Conservation (phyloP, 2,329 filamentous ascomycete genomes). For the Cryphonectria carpinicola region DNA sequence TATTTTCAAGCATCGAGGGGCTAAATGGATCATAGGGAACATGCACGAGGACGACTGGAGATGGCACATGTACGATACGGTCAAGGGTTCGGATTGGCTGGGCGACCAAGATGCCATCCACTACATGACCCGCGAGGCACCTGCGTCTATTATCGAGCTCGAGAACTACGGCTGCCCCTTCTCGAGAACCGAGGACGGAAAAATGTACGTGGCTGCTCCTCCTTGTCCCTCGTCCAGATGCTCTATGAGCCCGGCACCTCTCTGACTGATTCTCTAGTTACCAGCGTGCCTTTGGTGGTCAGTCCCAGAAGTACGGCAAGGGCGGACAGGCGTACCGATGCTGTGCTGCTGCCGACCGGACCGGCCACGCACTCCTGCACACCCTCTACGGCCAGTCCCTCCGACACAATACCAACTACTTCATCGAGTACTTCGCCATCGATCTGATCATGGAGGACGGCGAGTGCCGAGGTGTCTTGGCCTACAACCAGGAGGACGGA, state of each 20-base stretch:
- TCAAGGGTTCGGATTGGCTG: conserved; percentile 97
- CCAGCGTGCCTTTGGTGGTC: conserved; percentile 97
- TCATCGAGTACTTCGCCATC: conserved; percentile 98
- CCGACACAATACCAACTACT: conserved; percentile 98
- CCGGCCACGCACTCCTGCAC: conserved; percentile 95
- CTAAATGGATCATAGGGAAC: conserved; percentile 59
- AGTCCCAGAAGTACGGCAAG: conserved; percentile 93
- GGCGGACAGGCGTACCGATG: conserved; percentile 97
- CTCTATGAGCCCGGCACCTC: background rate
- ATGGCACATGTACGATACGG: conserved; percentile 99
- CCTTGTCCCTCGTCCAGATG: too few species aligned
- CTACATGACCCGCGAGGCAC: conserved; percentile 97
- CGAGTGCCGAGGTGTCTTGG: conserved; percentile 93
- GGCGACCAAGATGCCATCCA: conserved; percentile 97
- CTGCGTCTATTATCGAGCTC: conserved; percentile 87
- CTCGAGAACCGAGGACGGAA: conserved; percentile 93
- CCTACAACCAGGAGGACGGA: conserved; percentile 98
- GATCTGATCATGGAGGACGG: conserved; percentile 98
- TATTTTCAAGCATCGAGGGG: too few species aligned
- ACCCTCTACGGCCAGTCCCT: conserved; percentile 98
- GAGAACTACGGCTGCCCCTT: conserved; percentile 98
- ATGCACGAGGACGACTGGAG: conserved; percentile 99
- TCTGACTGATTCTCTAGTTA: conserved; percentile 60
- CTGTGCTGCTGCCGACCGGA: conserved; percentile 94
- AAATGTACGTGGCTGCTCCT: conserved; percentile 65